phyloP scores from a whole-genome alignment of 2,329 filamentous ascomycete species.

The Penicillium sp. region DNA sequence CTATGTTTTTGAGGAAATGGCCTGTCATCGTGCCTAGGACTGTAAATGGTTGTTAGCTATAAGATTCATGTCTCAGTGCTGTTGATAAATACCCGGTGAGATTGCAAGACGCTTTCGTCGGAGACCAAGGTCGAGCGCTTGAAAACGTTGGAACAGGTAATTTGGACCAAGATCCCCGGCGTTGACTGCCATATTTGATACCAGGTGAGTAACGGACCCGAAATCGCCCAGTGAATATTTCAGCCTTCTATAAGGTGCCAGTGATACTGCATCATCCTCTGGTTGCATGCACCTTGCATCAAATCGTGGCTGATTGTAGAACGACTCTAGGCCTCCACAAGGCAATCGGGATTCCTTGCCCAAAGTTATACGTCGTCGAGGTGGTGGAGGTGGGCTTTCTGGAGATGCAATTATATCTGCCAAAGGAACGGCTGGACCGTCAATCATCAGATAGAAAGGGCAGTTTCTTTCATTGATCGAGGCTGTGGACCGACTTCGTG shows the following conservation, averaged over 20 bases:
- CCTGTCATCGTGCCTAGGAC: slow-evolving; percentile 46
- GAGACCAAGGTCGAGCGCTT: slow-evolving; percentile 52
- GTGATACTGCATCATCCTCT: slow-evolving; percentile 34
- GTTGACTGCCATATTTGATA: slow-evolving; percentile 60
- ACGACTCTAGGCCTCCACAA: neutral
- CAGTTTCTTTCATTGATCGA: neutral
- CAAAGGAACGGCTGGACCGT: neutral
- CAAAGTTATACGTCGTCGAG: neutral
- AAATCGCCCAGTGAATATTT: slow-evolving; percentile 37
- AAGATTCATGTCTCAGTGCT: neutral
- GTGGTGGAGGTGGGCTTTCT: neutral
- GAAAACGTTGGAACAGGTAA: slow-evolving; percentile 61
- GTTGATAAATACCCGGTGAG: slow-evolving; percentile 36
- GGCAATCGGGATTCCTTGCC: neutral
- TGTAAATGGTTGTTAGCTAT: slow-evolving; percentile 13
- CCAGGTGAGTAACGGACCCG: slow-evolving; percentile 60
- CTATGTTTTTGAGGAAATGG: slow-evolving; percentile 56
- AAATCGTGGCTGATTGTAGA: neutral
- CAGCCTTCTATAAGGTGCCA: slow-evolving; percentile 36
- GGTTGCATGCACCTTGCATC: neutral
- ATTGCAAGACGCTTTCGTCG: slow-evolving; percentile 43
- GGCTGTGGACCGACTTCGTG: neutral
- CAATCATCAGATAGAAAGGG: neutral
- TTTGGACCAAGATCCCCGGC: slow-evolving; percentile 60
- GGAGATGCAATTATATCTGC: neutral